Evolutionary conservation across 139 green algal genomes (phyloP), one percentile per base, ranked within the genome.

Genomic region (Chlamydomonas applanata): DNA sequence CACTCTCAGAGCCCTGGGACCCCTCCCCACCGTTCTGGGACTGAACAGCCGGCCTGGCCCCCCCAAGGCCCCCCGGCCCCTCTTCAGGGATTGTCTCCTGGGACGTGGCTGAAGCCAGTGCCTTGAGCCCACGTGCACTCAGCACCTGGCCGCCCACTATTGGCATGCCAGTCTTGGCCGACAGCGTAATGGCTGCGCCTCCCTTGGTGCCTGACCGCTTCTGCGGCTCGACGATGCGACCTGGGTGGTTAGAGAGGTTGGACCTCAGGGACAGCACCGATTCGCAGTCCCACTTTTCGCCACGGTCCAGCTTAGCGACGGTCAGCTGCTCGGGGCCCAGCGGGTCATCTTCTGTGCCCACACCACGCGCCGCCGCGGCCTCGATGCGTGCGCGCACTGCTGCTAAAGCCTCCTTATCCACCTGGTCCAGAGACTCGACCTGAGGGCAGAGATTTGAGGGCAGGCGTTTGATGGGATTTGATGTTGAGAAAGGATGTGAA

Each of bases 271-370:
- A 93, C 35, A 97, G 82, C 22, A 97, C 82, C 13, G 80, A 91
- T 79, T 98, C 94, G 75, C 91, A 97, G 84, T 98, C 94, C 94
- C 94, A 98, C 2, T 80, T 76, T 74, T 94, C 85, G 7, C 74
- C 67, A 40, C 67, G 44, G 29, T 73, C 67, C 67, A 62, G 4
- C 52, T 66, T 33, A 11, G 67, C 52, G 19, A 52, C 62, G n/a
- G n/a, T 52, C 29, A 30, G 62, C 17, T 11, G 32, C 16, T 52
- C 62, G 20, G 34, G 34, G 7, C 62, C 32, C 29, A 75, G 33
- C 5, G 19, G 3, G 24, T 83, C 72, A 1, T 49, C 67, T 16
- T 83, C 72, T 35, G 70, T 19, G 19, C 71, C 72, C 5, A 45
- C 70, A 4, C n/a, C 36, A 5, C 17, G 65, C 36, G 40, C 65